Evolutionary conservation across 106 monocot genomes (phyloP).

Genomic region (Dioscorea zingiberensis): DNA sequence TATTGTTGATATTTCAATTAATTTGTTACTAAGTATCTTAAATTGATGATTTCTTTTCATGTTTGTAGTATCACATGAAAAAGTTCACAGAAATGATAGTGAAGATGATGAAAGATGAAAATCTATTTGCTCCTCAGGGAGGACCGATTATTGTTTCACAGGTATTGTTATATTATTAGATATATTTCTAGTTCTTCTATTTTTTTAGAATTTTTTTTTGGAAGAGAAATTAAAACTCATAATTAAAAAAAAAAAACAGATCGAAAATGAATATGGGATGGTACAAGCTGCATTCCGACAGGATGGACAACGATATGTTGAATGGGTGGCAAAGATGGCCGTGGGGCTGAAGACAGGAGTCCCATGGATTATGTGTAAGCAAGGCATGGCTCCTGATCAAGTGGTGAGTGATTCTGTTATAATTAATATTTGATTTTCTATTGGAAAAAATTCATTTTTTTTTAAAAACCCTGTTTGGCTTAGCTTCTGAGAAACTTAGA

Average conservation of each 20-base stretch:
- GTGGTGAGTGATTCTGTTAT: constrained; percentile 36
- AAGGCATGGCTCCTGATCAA: constrained; percentile 54
- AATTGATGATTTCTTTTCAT: too few relatives aligned
- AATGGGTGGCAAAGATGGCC: constrained; percentile 77
- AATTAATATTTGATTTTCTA: too few relatives aligned
- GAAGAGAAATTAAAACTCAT: too few relatives aligned
- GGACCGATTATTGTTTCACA: constrained; percentile 78
- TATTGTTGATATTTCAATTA: too few relatives aligned
- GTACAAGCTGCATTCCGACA: constrained; percentile 30
- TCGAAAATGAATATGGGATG: constrained; percentile 92
- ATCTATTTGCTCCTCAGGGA: constrained; percentile 59
- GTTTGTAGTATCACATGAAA: constrained; percentile 52
- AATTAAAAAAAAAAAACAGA: constrained; percentile 36
- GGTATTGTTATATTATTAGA: too few relatives aligned
- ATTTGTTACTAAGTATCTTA: too few relatives aligned
- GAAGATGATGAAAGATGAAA: constrained; percentile 56
- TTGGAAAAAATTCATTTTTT: too few relatives aligned
- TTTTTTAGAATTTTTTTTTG: too few relatives aligned
- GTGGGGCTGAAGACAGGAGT: constrained; percentile 40
- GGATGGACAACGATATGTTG: constrained; percentile 44
- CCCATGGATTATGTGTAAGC: constrained; percentile 99
- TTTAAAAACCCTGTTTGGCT: too few relatives aligned
- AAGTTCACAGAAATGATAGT: constrained; percentile 41
- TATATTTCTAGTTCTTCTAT: too few relatives aligned
- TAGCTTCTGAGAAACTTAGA: too few relatives aligned